Conservation (phyloP, 306 rosid genomes). For the Casuarina glauca region DNA sequence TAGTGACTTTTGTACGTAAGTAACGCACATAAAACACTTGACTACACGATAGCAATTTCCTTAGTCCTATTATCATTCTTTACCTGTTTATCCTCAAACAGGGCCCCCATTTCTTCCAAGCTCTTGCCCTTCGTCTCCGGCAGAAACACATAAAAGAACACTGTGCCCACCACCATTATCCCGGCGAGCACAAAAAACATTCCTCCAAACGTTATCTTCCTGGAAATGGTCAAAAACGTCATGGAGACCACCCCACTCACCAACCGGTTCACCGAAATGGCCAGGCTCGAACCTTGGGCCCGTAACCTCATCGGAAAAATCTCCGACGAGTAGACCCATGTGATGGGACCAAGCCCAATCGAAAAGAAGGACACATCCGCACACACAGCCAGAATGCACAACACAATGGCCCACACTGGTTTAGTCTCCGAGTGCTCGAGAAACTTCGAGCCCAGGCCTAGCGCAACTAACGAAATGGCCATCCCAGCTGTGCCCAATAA, state of each 20-base stretch:
- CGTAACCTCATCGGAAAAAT: constrained; percentile 64
- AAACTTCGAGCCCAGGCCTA: constrained; percentile 66
- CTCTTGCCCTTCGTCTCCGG: constrained; percentile 82
- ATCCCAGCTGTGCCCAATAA: constrained; percentile 62
- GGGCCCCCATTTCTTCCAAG: constrained; percentile 67
- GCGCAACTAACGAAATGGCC: constrained; percentile 47
- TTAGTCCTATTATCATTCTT: not conserved
- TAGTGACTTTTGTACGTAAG: not conserved
- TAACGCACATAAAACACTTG: not conserved
- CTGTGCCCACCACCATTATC: constrained; percentile 48
- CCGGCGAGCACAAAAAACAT: constrained; percentile 60
- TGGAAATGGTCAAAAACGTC: constrained; percentile 63
- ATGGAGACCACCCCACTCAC: constrained; percentile 68
- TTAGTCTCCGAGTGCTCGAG: constrained; percentile 33
- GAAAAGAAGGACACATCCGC: constrained; percentile 71
- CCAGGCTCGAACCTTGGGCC: constrained; percentile 71
- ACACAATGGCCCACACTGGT: constrained; percentile 50
- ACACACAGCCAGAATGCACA: constrained; percentile 60
- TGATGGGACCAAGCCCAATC: constrained; percentile 85
- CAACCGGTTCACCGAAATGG: constrained; percentile 73
- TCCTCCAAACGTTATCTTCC: constrained; percentile 65
- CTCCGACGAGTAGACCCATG: constrained; percentile 86
- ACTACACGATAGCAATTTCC: constrained; percentile 14
- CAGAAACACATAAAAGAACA: constrained; percentile 62
- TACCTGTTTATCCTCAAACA: constrained; percentile 49